Evolutionary conservation across 2,329 filamentous ascomycete genomes (phyloP), one percentile per base, ranked within the genome.

Genomic region (Colletotrichum tropicicola): DNA sequence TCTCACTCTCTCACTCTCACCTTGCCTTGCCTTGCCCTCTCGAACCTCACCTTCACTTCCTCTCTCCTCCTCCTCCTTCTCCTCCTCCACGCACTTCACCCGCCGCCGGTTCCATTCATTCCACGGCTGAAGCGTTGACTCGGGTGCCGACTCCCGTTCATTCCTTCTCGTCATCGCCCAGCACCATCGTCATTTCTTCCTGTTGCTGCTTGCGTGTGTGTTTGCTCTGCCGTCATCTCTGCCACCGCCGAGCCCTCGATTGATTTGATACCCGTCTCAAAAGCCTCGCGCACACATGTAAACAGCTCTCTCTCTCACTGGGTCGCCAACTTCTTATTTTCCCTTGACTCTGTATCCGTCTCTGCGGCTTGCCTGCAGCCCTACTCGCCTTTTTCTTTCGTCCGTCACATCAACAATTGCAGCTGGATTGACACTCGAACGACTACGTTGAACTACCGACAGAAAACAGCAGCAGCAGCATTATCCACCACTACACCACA

Each of bases 21-120:
- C 10, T 21, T 43, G 4, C 17, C 15, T 43, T 17, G 3, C 10
- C 17, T 43, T 21, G 19, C 39, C 17, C 39, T 43, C 39, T 43
- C 15, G 9, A 9, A 9, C 30, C 30, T 60, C 23, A 30, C 32
- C 39, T 21, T 56, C 56, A 49, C 48, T 25, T 45, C 53, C n/a
- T 39, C 23, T 55, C 37, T 17, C 49, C 27, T 44, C 23, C 45
- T 59, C 25, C 37, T n/a, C n/a, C 37, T 21, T 39, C 52, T 59
- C 55, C 15, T n/a, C 12, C 45, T 17, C 30, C 19, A 19, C 9
- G 9, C 30, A 35, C 15, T 35, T 35, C 12, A 23, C 17, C 45
- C 57, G 49, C 51, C 35, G 49, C 61, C 61, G 43, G 21, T 56
- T 47, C 25, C 61, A 65, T 51, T 65, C 61, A 65, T 65, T 65